These are phyloP conservation scores for Borealophlyctis nickersoniae DNA, from an alignment of 192 early-diverging fungal species.

Conservation along the genomic window DNA sequence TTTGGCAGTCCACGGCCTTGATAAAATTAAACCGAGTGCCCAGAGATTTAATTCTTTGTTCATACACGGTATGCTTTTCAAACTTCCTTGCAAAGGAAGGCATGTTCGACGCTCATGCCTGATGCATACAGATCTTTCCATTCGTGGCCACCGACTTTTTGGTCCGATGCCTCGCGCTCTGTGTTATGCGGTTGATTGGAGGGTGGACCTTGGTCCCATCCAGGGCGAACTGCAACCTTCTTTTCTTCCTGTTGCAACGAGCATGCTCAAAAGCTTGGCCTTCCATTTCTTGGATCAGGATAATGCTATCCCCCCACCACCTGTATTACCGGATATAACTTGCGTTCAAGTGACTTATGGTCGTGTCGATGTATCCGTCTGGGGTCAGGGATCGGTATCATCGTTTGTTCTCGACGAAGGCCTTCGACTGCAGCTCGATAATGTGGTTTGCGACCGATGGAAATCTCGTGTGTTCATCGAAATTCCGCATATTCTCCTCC, in stretches of 20 bases:
- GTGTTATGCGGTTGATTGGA: slow-evolving; percentile 70
- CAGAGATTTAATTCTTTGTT: too few species aligned
- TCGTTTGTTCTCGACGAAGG: slow-evolving; percentile 57
- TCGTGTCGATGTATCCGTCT: slow-evolving; percentile 57
- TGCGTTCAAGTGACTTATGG: slow-evolving; percentile 56
- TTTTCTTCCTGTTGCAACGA: slow-evolving; percentile 50
- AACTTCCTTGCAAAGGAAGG: too few species aligned
- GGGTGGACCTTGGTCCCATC: slow-evolving; percentile 57
- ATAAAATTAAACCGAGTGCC: too few species aligned
- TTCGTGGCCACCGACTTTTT: slow-evolving; percentile 61
- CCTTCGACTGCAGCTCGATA: slow-evolving; percentile 62
- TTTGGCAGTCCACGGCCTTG: too few species aligned
- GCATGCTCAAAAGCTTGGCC: slow-evolving; percentile 55
- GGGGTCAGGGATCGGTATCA: slow-evolving; percentile 49
- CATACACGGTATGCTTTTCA: too few species aligned
- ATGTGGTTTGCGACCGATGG: slow-evolving; percentile 58
- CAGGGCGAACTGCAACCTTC: slow-evolving; percentile 63
- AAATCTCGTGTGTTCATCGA: slow-evolving; percentile 51
- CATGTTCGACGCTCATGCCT: too few species aligned
- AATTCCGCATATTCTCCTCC: slow-evolving; percentile 52
- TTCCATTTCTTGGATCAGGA: slow-evolving; percentile 69
- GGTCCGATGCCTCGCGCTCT: slow-evolving; percentile 63
- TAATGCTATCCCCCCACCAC: slow-evolving; percentile 51
- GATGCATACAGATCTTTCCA: slow-evolving; percentile 11
- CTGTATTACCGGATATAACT: slow-evolving; percentile 55